Evolutionary conservation across 805 yeast genomes (phyloP).

Genomic region (Pichia insulana): DNA sequence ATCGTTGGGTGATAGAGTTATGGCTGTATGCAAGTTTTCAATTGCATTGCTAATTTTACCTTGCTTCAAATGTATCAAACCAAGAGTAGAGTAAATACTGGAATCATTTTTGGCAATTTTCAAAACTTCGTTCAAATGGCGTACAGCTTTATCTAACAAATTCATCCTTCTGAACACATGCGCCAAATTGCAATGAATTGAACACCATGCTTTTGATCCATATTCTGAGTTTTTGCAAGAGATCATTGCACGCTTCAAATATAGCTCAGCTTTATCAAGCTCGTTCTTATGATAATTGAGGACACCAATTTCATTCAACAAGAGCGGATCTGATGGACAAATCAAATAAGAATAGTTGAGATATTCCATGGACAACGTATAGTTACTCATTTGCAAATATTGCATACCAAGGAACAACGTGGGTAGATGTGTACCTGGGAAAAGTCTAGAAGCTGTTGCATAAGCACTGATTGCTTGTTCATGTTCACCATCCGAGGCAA

Average conservation of each 20-base stretch:
- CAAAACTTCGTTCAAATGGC: constrained; percentile 68
- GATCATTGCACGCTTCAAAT: constrained; percentile 59
- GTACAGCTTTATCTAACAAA: constrained; percentile 55
- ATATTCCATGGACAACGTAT: constrained; percentile 80
- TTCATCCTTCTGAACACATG: constrained; percentile 74
- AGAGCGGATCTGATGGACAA: constrained; percentile 78
- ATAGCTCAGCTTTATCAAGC: constrained; percentile 57
- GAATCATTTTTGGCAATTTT: constrained; percentile 58
- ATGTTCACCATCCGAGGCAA: constrained; percentile 97
- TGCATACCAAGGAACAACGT: constrained; percentile 92
- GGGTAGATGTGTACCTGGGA: constrained; percentile 87
- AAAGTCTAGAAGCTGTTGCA: constrained; percentile 87
- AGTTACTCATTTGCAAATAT: constrained; percentile 78
- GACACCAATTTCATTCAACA: constrained; percentile 90
- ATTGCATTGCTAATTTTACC: constrained; percentile 62
- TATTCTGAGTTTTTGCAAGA: constrained; percentile 63
- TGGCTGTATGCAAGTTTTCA: constrained; percentile 68
- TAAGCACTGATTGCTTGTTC: constrained; percentile 97
- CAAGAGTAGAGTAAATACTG: constrained; percentile 75
- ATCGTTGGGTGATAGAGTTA: constrained; percentile 71
- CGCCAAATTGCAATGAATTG: constrained; percentile 80
- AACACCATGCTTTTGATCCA: constrained; percentile 75
- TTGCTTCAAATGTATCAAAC: constrained; percentile 66
- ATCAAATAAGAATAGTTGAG: constrained; percentile 63
- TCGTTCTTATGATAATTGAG: constrained; percentile 73